Base-by-base conservation (phyloP, 2,329 filamentous ascomycete genomes). In the Colletotrichum sp. region DNA sequence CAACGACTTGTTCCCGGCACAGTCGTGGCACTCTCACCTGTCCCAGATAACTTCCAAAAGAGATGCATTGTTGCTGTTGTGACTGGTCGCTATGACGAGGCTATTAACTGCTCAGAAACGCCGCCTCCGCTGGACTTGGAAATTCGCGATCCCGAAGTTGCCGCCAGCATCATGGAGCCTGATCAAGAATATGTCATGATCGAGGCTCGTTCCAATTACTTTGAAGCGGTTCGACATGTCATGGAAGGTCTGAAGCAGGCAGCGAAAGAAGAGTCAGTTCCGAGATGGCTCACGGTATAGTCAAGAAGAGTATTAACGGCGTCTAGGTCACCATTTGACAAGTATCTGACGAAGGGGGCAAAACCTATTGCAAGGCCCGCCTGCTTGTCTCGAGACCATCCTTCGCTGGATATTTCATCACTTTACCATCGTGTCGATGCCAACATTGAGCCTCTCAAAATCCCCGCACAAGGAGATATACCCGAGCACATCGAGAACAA, bases 101-200 rank as follows among this genome's bases (percentile, higher is more conserved):
- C 39, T 30, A 62, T 62, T 10, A 39, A 52, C 16, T 62, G 48
- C n/a, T 25, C 52, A 22, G 22, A 25, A 18, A 62, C 39, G 15
- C 36, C 65, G 15, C 74, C 65, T 28, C 61, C 56, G 39, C 89
- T 98, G 18, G 95, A 98, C 78, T 86, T 76, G 8, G 68, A 77
- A 34, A 39, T 73, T 15, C n/a, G 16, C 18, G 36, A 66, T 39
- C 15, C 72, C 13, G 4, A 62, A 13, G 30, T 36, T 16, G n/a
- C 34, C 5, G 60, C 73, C 6, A 86, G 92, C 0, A 75, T 89
- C 4, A 87, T 97, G 65, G 94, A 98, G 79, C 92, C 95, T 0
- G 88, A 90, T 18, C 83, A 90, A 39, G 92, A 94, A 79, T 93
- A 93, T 82, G 84, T 96, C 13, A 98, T 98, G 94, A 85, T 98